phyloP scores from a whole-genome alignment of 768 basidiomycete genomes.

The Artomyces pyxidatus region DNA sequence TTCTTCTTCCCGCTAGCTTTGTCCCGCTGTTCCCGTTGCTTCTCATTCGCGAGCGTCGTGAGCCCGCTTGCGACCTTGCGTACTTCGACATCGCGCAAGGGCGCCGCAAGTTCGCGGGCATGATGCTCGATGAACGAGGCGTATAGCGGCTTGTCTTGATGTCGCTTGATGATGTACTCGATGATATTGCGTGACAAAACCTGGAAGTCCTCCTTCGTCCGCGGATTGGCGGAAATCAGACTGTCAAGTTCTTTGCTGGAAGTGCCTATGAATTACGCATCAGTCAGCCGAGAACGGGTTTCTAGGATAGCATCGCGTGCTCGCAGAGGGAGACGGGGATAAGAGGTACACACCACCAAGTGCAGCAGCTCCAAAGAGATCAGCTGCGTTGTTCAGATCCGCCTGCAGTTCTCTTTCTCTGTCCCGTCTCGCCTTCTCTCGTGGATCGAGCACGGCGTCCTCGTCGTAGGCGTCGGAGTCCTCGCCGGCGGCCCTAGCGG shows the following conservation, averaged over 20 bases:
- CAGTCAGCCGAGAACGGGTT: neutral
- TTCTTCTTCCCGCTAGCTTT: conserved; percentile 90
- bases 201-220: conserved; percentile 84
- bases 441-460: conserved; percentile 60
- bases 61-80: conserved; percentile 81
- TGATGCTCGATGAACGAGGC: conserved; percentile 78
- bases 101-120: conserved; percentile 61
- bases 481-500: conserved; percentile 33
- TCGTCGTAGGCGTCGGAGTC: conserved; percentile 52
- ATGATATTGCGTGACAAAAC: conserved; percentile 67
- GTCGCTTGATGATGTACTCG: conserved; percentile 66
- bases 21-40: conserved; percentile 85
- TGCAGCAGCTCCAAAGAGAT: conserved; percentile 66
- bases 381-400: conserved; percentile 79
- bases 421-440: conserved; percentile 68
- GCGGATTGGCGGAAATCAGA: conserved; percentile 71
- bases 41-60: conserved; percentile 88
- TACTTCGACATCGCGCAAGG: conserved; percentile 86
- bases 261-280: conserved; percentile 37
- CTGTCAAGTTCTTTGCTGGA: conserved; percentile 60
- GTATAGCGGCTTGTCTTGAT: conserved; percentile 79
- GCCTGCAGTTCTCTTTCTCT: conserved; percentile 78
- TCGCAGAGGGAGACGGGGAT: too few species aligned
- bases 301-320: neutral
- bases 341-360: conserved; percentile 44